Base-by-base conservation (phyloP, 225 moss, liverwort and hornwort genomes). In the Pseudisothecium myosuroides region DNA sequence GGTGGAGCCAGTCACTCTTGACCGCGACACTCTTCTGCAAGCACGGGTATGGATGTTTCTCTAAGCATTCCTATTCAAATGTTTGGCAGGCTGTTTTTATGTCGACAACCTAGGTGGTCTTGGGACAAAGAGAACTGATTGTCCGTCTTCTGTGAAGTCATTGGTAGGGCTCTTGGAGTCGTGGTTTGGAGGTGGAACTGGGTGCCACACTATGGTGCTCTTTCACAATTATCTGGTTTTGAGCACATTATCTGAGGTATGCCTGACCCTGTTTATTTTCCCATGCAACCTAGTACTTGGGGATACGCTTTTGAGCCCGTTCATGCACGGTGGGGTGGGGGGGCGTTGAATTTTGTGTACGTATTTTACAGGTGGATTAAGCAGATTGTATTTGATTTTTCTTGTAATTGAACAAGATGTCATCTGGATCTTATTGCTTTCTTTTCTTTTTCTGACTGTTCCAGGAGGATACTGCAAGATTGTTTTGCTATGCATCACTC, bases 121-220 rank as follows among this genome's bases (percentile, higher is more conserved):
- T 43, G 59, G 59, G 32, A 43, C 45, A 45, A 59, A 54, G 55
- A 63, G 55, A 76, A 39, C 64, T 81, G n/a, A 81, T 78, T 17
- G 8, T 50, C n/a, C 37, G 39, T 76, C 66, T 86, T 61, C 12
- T 90, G 49, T 87, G 83, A 32, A 92, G 99, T 94, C 95, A 83
- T 94, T 99, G 92, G 93, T 96, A 92, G 95, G 94, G 85, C 95
- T 97, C 17, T 49, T 97, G 91, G 95, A 94, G 88, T 96, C 99
- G 66, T 99, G 94, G 95, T 94, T 94, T 90, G 97, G 96, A 87
- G 95, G 96, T 89, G 96, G 92, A 84, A 93, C 89, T 60, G 96
- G 94, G 54, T 90, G 94, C 67, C 97, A 96, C 81, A 93, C 91
- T 50, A 88, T 99, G 83, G 93, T 96, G 68, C 90, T 97, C 81